Conservation (phyloP, 257 asterid genomes). For the Coffea canephora region DNA sequence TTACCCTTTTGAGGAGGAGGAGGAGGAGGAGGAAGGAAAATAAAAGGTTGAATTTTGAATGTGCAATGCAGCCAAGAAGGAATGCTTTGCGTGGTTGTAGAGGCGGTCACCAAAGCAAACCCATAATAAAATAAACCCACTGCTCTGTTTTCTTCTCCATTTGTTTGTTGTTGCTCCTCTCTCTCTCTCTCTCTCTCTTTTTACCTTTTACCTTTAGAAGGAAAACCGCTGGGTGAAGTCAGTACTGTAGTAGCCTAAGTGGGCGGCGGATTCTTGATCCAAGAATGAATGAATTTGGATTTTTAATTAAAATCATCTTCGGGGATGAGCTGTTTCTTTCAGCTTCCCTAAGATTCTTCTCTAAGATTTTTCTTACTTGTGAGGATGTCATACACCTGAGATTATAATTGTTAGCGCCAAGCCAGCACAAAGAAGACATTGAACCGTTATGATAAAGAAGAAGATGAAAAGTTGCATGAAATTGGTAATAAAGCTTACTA, state of each 20-base stretch:
- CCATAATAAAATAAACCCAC: too few relatives aligned
- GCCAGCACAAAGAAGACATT: background rate
- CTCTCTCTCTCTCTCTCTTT: background rate
- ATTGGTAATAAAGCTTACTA: background rate
- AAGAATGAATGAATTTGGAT: background rate
- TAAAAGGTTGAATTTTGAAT: background rate
- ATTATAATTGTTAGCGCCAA: slow-evolving; percentile 5
- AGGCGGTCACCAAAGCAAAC: background rate
- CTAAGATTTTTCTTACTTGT: background rate
- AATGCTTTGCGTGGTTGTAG: too few relatives aligned
- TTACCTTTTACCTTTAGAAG: background rate
- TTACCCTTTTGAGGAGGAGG: background rate
- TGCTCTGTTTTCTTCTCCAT: too few relatives aligned
- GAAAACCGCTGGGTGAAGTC: background rate
- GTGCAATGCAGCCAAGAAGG: background rate
- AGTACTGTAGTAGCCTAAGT: too few relatives aligned
- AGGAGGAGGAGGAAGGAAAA: too few relatives aligned
- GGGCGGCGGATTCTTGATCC: too few relatives aligned
- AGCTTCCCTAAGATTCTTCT: slow-evolving; percentile 6
- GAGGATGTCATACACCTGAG: background rate
- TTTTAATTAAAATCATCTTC: background rate
- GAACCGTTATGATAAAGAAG: background rate
- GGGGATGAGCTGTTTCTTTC: background rate
- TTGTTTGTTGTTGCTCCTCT: too few relatives aligned
- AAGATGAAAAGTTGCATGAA: background rate